Evolutionary conservation across 1,284 basidiomycete species (phyloP).

Genomic region (Irpex rosettiformis): DNA sequence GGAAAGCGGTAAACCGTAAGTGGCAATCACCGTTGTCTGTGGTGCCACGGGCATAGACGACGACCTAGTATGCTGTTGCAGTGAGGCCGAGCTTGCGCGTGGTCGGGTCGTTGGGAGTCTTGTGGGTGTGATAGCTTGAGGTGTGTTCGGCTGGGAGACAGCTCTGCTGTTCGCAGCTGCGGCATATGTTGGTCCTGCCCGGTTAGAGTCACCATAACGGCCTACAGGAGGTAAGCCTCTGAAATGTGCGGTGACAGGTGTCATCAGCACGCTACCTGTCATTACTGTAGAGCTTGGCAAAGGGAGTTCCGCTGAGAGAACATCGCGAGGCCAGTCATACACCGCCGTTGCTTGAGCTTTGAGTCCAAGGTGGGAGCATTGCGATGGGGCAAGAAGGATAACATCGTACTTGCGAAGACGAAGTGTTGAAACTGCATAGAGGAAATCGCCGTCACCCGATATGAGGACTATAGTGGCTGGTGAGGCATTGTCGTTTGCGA

Average conservation of each 20-base stretch:
- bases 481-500: slow-evolving; percentile 49
- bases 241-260: neutral
- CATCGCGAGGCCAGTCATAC: slow-evolving; percentile 45
- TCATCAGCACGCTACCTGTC: slow-evolving; percentile 1
- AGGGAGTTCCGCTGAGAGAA: slow-evolving; percentile 23
- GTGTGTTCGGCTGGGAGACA: neutral
- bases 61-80: neutral
- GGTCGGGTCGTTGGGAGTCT: neutral
- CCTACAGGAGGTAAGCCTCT: neutral
- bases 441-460: slow-evolving; percentile 55
- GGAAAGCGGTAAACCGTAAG: neutral
- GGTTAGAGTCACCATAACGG: neutral
- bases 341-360: slow-evolving; percentile 49
- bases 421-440: slow-evolving; percentile 49
- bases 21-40: neutral
- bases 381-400: slow-evolving; percentile 32
- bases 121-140: neutral
- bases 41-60: neutral
- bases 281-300: neutral
- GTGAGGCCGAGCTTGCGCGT: neutral
- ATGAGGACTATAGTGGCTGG: slow-evolving; percentile 51
- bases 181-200: neutral
- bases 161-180: neutral
- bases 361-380: slow-evolving; percentile 32
- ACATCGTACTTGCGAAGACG: slow-evolving; percentile 45